These are phyloP conservation scores for Collybia mongolica DNA, from an alignment of 768 basidiomycete species.

Conservation along the genomic window DNA sequence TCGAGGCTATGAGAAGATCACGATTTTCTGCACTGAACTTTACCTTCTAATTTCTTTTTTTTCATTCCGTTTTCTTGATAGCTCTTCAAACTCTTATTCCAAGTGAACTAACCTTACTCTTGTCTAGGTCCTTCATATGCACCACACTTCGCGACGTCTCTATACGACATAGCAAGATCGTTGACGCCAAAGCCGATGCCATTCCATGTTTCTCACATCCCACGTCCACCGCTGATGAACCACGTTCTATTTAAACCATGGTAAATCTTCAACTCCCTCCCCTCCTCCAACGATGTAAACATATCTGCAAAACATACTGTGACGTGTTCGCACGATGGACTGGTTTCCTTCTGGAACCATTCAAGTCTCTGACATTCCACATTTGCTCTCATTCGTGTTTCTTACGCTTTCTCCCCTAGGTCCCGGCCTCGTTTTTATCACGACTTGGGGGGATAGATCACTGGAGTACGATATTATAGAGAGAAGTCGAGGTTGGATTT, in stretches of 20 bases:
- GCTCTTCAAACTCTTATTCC: not conserved
- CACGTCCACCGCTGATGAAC: no score
- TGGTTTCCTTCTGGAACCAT: slow-evolving; percentile 72
- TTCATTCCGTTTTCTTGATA: not conserved
- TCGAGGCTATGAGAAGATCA: slow-evolving; percentile 52
- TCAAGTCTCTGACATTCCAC: slow-evolving; percentile 70
- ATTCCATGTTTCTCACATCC: no score
- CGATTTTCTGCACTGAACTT: slow-evolving; percentile 39
- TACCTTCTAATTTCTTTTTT: not conserved
- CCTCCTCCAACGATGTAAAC: slow-evolving; percentile 38
- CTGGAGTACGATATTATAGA: no score
- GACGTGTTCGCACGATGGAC: slow-evolving; percentile 65
- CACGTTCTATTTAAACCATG: no score
- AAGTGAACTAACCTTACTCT: not conserved
- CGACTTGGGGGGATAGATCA: no score
- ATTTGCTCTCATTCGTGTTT: not conserved
- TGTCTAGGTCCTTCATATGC: not conserved
- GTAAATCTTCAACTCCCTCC: slow-evolving; percentile 25
- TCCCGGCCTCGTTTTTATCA: no score
- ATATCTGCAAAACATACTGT: slow-evolving; percentile 37
- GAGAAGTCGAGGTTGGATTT: no score
- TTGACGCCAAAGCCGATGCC: no score
- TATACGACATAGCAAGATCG: no score
- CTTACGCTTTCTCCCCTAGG: no score
- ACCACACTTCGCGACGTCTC: no score